Base-by-base conservation (phyloP, 2,329 filamentous ascomycete genomes). In the Talaromyces sp. region DNA sequence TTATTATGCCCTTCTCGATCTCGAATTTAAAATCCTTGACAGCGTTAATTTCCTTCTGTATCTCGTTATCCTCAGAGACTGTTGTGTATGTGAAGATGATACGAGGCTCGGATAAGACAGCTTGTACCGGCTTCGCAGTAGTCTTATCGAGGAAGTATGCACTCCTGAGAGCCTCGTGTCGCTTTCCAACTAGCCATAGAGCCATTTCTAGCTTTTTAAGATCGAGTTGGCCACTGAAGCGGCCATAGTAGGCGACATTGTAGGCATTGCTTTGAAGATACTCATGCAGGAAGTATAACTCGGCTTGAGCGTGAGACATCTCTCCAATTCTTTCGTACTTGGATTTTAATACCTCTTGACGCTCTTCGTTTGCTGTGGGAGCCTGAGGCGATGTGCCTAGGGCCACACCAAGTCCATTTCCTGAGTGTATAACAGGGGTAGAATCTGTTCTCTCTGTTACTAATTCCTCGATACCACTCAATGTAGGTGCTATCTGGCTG, bases 1-100 rank as follows among this genome's bases (percentile, higher is more conserved):
- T 56, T 2, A 19, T 24, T 33, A 77, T 65, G 10, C 78, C 77
- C 6, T 63, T 67, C 24, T 71, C 73, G 6, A 84, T 64, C 60
- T 82, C 75, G 33, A 73, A 82, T 2, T 65, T 65, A 52, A 77
- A 66, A 2, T 70, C 62, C 50, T 66, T 61, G 19, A 74, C 48
- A 2, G 54, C 60, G 1, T 70, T 63, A 43, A 68, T 72, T 31
- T 62, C 60, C 14, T 8, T 16, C 11, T 62, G 35, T 8, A 62
- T 35, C 1, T 66, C 70, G 60, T 6, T 60, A 11, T 70, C 69
- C 8, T 66, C 73, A 66, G 31, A n/a, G 31, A 60, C 47, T 27
- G 47, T 56, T 43, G 10, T 62, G 35, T 62, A 47, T 16, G 33
- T 19, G 3, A 62, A 6, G 33, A 43, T 33, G 19, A 62, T 54